Evolutionary conservation across 129 eudicot species (phyloP), one percentile per base, ranked within the genome.

Genomic region (Lonicera japonica): DNA sequence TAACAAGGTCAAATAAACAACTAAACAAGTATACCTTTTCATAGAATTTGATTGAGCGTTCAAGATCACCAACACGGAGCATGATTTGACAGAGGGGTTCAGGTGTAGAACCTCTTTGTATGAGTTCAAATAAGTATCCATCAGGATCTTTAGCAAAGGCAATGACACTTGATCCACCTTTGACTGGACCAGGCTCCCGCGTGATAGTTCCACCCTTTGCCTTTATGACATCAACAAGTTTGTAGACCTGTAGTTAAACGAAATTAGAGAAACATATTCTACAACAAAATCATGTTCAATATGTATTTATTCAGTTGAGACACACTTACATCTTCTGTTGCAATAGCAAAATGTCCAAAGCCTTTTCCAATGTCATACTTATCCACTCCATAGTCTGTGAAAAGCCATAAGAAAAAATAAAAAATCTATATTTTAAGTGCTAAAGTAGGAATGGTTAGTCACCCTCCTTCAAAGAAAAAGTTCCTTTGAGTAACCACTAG

Each of bases 21-120:
- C 36, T 29, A 2, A 25, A 48, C 57, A 57, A 25, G 0, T 1
- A 22, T 50, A 87, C 96, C 95, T 87, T 84, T 53, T 92, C 95
- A 55, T 92, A 92, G 25, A 92, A 92, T 70, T 87, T 88, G 72
- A 92, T 85, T 18, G 99, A 80, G 20, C 91, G 91, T 10, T 92
- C 96, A 54, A 92, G 91, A 81, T 92, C 96, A 66, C 99, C 99
- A 52, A 92, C 96, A 45, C 99, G 99, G 69, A 92, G 95, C 99
- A 92, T 92, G n/a, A 88, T 90, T 84, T 92, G 99, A 68, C 99
- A 88, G 45, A 92, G 87, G 16, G 99, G 99, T 79, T 92, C 99
- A 69, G 89, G 91, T 29, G 96, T 92, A 8, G 80, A 56, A 19
- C 71, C 86, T 29, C 99, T 70, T 61, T 88, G 88, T 46, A 92